Evolutionary conservation across 352 stramenopile genomes (phyloP).

Genomic region (Bremia lactucae): DNA sequence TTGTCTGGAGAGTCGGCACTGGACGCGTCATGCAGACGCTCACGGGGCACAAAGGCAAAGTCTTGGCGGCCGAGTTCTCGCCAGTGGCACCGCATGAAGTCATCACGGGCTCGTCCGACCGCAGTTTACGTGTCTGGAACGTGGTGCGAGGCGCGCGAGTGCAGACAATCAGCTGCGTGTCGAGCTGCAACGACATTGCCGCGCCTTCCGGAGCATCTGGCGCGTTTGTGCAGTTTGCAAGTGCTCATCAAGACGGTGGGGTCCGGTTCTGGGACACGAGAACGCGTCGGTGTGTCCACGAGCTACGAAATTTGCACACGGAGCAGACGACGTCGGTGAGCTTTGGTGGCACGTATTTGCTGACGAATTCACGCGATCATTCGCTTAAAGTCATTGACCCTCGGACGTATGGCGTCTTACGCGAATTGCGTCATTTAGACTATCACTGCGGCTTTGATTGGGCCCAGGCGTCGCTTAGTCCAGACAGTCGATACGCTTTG

Average conservation of each 20-base stretch:
- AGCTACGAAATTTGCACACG: constrained; percentile 42
- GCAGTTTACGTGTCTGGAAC: constrained; percentile 72
- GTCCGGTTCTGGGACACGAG: constrained; percentile 74
- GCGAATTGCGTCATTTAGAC: constrained; percentile 28
- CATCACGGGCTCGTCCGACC: constrained; percentile 68
- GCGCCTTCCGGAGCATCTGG: constrained; percentile 21
- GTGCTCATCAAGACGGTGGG: constrained; percentile 64
- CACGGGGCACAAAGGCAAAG: constrained; percentile 77
- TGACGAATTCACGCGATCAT: constrained; percentile 75
- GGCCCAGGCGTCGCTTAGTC: constrained; percentile 66
- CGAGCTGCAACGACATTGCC: constrained; percentile 73
- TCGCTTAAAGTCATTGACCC: constrained; percentile 55
- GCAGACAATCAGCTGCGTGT: constrained; percentile 69
- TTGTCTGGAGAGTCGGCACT: constrained; percentile 75
- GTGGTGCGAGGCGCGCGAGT: constrained; percentile 46
- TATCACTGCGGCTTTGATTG: constrained; percentile 78
- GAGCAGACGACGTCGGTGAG: constrained; percentile 73
- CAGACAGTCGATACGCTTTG: constrained; percentile 44
- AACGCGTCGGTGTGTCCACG: constrained; percentile 36
- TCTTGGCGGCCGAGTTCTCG: constrained; percentile 70
- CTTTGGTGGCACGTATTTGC: constrained; percentile 37
- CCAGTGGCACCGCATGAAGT: constrained; percentile 42
- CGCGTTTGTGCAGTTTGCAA: constrained; percentile 54
- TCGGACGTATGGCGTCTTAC: constrained; percentile 43
- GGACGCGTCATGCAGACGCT: constrained; percentile 76